Evolutionary conservation across 2,329 filamentous ascomycete species (phyloP).

Genomic region (Pestalotiopsis sp.): DNA sequence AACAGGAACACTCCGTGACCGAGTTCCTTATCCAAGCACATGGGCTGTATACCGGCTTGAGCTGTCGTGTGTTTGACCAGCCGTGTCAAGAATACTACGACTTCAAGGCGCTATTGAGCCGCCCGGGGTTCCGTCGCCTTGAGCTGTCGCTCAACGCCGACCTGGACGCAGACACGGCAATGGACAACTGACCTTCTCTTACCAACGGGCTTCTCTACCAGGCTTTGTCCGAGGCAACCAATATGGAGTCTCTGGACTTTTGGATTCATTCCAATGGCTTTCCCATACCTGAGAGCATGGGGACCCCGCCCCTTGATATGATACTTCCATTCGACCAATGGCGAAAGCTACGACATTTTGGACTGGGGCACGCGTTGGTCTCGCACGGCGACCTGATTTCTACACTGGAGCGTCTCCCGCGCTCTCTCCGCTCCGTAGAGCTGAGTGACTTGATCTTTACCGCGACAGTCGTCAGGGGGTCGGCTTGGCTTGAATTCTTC

Average conservation of each 20-base stretch:
- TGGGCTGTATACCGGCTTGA: slow-evolving; percentile 32
- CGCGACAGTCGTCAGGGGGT: too few species aligned
- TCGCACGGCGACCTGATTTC: neutral
- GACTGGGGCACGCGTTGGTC: neutral
- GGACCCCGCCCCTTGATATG: neutral
- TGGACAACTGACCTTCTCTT: neutral
- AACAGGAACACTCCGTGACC: slow-evolving; percentile 26
- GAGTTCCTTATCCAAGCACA: slow-evolving; percentile 38
- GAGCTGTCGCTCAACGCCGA: slow-evolving; percentile 24
- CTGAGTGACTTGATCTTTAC: neutral
- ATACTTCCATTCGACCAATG: neutral
- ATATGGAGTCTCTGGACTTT: neutral
- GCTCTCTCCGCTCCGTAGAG: neutral
- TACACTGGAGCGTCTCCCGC: neutral
- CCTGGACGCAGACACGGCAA: too few species aligned
- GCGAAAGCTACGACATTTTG: neutral
- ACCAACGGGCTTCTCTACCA: neutral
- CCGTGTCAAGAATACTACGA: slow-evolving; percentile 27
- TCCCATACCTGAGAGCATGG: too few species aligned
- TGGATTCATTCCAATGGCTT: neutral
- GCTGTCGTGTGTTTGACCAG: slow-evolving; percentile 30
- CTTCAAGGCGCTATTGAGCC: slow-evolving; percentile 23
- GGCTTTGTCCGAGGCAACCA: neutral
- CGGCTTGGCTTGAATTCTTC: neutral
- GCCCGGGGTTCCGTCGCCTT: slow-evolving; percentile 29